These are phyloP conservation scores for Gaultheria prostrata DNA, from an alignment of 148 eudicot species.

Conservation along the genomic window DNA sequence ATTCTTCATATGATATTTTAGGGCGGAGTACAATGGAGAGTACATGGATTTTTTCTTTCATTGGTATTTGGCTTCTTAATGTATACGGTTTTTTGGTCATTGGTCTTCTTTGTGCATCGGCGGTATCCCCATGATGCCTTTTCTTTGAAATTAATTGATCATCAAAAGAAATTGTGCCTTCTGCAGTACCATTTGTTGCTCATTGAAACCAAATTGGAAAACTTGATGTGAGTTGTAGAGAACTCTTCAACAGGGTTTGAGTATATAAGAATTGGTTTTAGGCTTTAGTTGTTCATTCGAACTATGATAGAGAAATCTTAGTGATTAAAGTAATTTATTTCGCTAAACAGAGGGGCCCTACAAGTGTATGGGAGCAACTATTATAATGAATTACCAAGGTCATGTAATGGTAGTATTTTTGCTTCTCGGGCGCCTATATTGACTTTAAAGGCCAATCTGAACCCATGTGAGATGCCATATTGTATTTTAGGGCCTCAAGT, in stretches of 20 bases:
- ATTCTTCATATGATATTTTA: too few species aligned
- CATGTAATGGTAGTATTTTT: neutral
- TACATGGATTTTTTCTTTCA: too few species aligned
- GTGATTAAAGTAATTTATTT: neutral
- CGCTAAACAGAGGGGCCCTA: neutral
- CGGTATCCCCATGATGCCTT: too few species aligned
- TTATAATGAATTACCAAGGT: neutral
- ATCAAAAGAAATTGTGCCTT: neutral
- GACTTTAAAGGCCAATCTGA: neutral
- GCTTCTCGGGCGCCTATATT: neutral
- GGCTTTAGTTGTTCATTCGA: neutral
- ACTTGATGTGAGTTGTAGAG: neutral
- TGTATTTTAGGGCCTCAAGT: neutral
- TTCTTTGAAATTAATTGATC: too few species aligned
- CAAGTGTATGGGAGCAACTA: neutral
- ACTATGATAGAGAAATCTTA: neutral
- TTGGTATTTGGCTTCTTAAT: too few species aligned
- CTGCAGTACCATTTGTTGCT: neutral
- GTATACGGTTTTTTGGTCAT: too few species aligned
- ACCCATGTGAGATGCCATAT: neutral
- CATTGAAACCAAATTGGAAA: neutral
- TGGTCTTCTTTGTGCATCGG: too few species aligned
- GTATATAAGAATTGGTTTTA: neutral
- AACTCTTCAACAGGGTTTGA: neutral
- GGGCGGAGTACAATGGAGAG: too few species aligned